Conservation (phyloP, 257 asterid genomes). For the Solanum corneliomulleri region DNA sequence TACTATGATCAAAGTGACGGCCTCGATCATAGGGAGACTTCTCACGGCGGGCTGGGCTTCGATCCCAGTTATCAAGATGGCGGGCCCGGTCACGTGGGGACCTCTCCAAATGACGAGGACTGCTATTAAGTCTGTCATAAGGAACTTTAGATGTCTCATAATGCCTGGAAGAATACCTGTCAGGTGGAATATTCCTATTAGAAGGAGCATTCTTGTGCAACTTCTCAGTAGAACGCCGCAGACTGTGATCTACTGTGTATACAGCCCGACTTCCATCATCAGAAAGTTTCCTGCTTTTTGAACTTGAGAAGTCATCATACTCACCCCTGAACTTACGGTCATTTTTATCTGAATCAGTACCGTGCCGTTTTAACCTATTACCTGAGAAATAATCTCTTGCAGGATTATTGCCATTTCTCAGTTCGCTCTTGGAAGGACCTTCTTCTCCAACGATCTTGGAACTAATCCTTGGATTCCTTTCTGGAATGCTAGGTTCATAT, state of each 20-base stretch:
- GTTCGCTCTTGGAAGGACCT: constrained; percentile 45
- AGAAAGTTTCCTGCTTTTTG: constrained; percentile 69
- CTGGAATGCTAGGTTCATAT: constrained; percentile 36
- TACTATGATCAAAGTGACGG: constrained; percentile 42
- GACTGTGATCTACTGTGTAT: constrained; percentile 46
- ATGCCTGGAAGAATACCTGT: constrained; percentile 65
- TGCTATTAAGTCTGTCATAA: constrained; percentile 48
- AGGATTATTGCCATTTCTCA: constrained; percentile 55
- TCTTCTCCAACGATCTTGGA: constrained; percentile 65
- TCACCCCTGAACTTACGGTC: constrained; percentile 56
- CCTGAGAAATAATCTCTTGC: constrained; percentile 45
- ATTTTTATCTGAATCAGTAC: constrained; percentile 45
- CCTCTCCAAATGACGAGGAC: constrained; percentile 72
- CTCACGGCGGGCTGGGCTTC: constrained; percentile 39
- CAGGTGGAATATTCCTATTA: constrained; percentile 47
- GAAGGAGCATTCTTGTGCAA: constrained; percentile 35
- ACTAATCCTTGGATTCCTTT: constrained; percentile 44
- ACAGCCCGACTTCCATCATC: constrained; percentile 51
- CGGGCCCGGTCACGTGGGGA: constrained; percentile 60
- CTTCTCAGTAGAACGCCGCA: constrained; percentile 43
- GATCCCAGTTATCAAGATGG: constrained; percentile 36
- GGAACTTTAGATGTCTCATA: constrained; percentile 50
- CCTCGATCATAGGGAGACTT: constrained; percentile 41
- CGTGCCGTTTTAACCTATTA: constrained; percentile 62
- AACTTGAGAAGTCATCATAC: constrained; percentile 48